Base-by-base conservation (phyloP, 345 rosid genomes). In the Populus pruinosa region DNA sequence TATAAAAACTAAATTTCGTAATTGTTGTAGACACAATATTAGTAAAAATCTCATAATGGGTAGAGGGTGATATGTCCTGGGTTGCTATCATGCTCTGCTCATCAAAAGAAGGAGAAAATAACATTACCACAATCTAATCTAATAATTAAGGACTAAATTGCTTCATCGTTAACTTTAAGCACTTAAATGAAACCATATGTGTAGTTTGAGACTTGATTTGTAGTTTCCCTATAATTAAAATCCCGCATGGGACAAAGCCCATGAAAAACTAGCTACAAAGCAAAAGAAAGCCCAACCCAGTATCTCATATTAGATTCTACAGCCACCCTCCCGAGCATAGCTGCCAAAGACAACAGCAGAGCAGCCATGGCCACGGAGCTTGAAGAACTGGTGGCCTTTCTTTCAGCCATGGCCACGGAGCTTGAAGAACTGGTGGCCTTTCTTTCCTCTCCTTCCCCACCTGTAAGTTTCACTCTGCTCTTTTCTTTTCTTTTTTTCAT, bases 291-390 rank as follows among this genome's bases (percentile, higher is more conserved):
- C 64, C 64, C 64, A 59, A 23, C 64, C 64, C 25, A 56, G 63
- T 47, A 12, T 47, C 50, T 14, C 50, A 47, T 47, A 47, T 1
- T 13, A 0, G 53, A 47, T 47, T 47, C 53, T 14, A 47, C 20
- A 14, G 20, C 53, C 53, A 4, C 53, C 18, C 53, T 47, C 5
- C 17, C 23, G 13, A 29, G n/a, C 16, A 16, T 33, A 59, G 50
- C 64, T 47, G 62, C 70, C 3, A 18, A 2, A 20, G n/a, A 41
- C 53, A 5, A 36, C 70, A 35, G n/a, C 74, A 69, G 63, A 23
- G 72, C 73, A 70, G 77, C 85, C 66, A 92, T 93, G 98, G 93
- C 93, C 84, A 91, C 90, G 36, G 99, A 93, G 85, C 87, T 93
- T 63, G 97, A 95, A n/a, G n/a, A n/a, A n/a, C n/a, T n/a, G n/a